Conservation (phyloP, 768 basidiomycete species). For the Serendipita vermifera region DNA sequence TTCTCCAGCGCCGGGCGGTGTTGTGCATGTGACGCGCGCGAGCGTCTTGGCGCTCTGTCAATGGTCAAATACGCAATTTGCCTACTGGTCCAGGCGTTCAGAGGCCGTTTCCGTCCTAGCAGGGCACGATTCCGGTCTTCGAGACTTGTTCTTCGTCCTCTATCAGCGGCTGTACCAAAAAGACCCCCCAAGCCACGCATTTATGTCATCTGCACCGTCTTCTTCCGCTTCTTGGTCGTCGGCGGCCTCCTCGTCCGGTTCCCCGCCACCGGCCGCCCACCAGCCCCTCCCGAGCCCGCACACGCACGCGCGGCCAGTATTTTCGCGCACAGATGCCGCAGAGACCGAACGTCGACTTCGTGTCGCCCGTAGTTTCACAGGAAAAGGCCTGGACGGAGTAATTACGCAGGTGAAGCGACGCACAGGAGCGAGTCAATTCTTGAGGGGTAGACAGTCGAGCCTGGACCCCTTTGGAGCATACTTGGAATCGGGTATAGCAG, state of each 20-base stretch:
- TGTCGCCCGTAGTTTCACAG: constrained; percentile 30
- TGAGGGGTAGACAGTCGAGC: constrained; percentile 39
- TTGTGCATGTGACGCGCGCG: constrained; percentile 35
- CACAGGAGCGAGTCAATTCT: constrained; percentile 35
- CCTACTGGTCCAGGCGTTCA: constrained; percentile 7
- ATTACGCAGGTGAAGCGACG: constrained; percentile 39
- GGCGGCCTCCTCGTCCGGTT: constrained; percentile 16
- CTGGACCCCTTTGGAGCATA: constrained; percentile 36
- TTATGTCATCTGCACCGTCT: constrained; percentile 16
- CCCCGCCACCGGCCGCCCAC: constrained; percentile 12
- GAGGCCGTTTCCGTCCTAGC: constrained; percentile 34
- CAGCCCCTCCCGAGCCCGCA: constrained; percentile 20
- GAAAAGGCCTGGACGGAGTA: constrained; percentile 37
- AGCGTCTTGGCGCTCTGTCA: constrained; percentile 22
- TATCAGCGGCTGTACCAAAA: constrained; percentile 29
- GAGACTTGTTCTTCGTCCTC: constrained; percentile 30
- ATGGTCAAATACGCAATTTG: constrained; percentile 8
- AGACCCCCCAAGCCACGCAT: background rate
- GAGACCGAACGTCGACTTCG: constrained; percentile 23
- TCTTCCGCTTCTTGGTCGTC: constrained; percentile 15
- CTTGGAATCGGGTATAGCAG: background rate
- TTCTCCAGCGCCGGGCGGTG: constrained; percentile 28
- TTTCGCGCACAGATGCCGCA: too few relatives aligned
- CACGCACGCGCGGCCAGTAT: constrained; percentile 22
- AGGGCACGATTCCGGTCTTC: constrained; percentile 29